Conservation (phyloP, 2,329 filamentous ascomycete genomes). For the Aureobasidium sp. region DNA sequence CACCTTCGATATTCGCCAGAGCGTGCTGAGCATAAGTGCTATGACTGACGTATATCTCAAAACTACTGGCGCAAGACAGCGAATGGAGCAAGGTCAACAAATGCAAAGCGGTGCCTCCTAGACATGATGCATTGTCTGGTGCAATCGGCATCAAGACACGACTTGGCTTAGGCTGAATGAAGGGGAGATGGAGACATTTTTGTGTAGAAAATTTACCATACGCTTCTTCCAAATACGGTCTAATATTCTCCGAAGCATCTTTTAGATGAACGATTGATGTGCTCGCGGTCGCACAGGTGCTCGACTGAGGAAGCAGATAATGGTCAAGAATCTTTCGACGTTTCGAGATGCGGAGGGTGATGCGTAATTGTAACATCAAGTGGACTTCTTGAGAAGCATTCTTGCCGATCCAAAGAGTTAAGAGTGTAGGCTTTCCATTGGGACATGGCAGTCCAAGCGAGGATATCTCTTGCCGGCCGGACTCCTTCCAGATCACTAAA, state of each 20-base stretch:
- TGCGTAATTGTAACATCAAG: background rate
- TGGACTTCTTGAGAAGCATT: background rate
- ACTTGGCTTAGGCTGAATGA: background rate
- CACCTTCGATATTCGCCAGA: background rate
- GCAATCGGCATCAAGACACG: background rate
- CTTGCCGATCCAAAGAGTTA: conserved; percentile 1
- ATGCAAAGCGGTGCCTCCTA: background rate
- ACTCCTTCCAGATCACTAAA: background rate
- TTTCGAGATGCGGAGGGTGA: background rate
- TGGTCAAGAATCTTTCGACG: background rate
- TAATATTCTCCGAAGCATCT: background rate
- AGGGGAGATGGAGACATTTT: background rate
- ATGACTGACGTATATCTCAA: background rate
- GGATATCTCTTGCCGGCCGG: background rate
- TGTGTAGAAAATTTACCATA: background rate
- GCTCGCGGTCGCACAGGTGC: background rate
- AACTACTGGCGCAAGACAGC: background rate
- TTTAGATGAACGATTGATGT: background rate
- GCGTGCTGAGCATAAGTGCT: background rate
- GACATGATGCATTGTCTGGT: background rate
- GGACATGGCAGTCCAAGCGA: background rate
- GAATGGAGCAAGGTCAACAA: background rate
- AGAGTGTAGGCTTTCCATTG: background rate
- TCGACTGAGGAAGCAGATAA: background rate
- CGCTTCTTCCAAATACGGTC: background rate